Percentiles rank a stretch among this genome's conserved stretches.
Conservation (phyloP, 495 filamentous ascomycete species). For the Stereocaulon alpinum region DNA sequence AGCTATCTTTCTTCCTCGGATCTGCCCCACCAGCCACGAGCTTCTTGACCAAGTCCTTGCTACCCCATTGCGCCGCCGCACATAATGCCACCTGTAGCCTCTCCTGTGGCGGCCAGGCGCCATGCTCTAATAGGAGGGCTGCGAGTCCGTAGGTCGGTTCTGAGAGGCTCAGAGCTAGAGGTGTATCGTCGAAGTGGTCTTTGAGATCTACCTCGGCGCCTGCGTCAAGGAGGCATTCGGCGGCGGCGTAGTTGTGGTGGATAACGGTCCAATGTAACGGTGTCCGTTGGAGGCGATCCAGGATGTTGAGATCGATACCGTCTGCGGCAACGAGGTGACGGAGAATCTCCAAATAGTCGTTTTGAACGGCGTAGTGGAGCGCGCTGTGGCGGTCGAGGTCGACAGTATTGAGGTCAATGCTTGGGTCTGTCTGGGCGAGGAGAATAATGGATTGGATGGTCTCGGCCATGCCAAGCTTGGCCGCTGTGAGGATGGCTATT, state of each 20-base stretch:
- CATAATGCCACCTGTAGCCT: constrained; percentile 8
- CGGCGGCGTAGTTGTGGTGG: constrained; percentile 18
- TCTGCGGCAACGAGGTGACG: constrained; percentile 1
- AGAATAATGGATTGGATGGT: constrained; percentile 7
- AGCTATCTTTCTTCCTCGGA: constrained; percentile 9
- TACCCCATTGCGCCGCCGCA: constrained; percentile 9
- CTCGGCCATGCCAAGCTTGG: constrained; percentile 11
- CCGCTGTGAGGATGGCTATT: constrained; percentile 11
- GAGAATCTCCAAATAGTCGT: constrained; percentile 10
- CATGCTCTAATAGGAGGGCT: constrained; percentile 10
- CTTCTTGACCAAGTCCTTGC: constrained; percentile 5
- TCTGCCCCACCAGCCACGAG: constrained; percentile 15
- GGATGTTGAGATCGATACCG: constrained; percentile 22
- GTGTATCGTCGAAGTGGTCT: constrained; percentile 15
- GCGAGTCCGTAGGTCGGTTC: neutral
- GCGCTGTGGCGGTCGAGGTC: constrained; percentile 11
- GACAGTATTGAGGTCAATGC: constrained; percentile 9
- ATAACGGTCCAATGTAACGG: constrained; percentile 10
- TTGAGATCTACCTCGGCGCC: constrained; percentile 18
- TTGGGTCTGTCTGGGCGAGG: constrained; percentile 7
- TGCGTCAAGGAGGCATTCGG: constrained; percentile 24
- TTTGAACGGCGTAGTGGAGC: constrained; percentile 12
- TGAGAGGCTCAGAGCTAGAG: neutral
- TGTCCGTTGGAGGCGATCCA: constrained; percentile 20
- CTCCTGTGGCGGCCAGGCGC: constrained; percentile 7